Base-by-base conservation (phyloP, 148 eudicot genomes). In the Rhododendron williamsianum region DNA sequence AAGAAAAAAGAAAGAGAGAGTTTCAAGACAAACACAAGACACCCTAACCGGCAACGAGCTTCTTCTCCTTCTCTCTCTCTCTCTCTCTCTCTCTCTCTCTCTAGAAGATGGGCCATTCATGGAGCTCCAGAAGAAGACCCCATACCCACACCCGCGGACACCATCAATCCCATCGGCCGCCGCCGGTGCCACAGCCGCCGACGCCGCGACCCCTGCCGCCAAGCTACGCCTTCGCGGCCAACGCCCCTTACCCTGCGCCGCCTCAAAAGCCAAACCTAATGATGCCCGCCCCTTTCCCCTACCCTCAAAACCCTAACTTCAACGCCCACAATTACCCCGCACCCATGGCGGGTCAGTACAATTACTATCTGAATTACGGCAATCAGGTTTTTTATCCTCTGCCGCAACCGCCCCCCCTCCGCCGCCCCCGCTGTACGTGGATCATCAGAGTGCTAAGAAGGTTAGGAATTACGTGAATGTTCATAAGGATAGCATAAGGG, bases 391-490 rank as follows among this genome's bases (percentile, higher is more conserved):
- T 83, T 69, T 76, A 89, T 84, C 86, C 87, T 30, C 93, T 85
- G 76, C 54, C 85, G 83, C 54, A 30, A 9, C 79, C 87, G 3
- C 36, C 81, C 13, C 76, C 11, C 38, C 85, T 0, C 63, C n/a
- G n/a, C 60, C 38, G 2, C 82, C 38, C 13, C 86, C 87, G 27
- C 88, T 86, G 36, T 89, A 86, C 79, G 90, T 89, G 78, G 92
- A 89, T 86, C 91, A 90, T 60, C 90, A 92, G 86, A 89, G 76
- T 41, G 90, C 93, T 7, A 89, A 89, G 87, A 91, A 86, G 81
- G 84, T 92, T 6, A 90, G 88, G 90, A 92, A 88, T 83, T 92
- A 88, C 87, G 93, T 90, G 35, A 92, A 92, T 89, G 88, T 92
- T 73, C 90, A 85, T 35, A 91, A 90, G 88, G 92, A 90, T 82